Evolutionary conservation across 2,329 filamentous ascomycete species (phyloP).

Genomic region (Diaporthe eres): DNA sequence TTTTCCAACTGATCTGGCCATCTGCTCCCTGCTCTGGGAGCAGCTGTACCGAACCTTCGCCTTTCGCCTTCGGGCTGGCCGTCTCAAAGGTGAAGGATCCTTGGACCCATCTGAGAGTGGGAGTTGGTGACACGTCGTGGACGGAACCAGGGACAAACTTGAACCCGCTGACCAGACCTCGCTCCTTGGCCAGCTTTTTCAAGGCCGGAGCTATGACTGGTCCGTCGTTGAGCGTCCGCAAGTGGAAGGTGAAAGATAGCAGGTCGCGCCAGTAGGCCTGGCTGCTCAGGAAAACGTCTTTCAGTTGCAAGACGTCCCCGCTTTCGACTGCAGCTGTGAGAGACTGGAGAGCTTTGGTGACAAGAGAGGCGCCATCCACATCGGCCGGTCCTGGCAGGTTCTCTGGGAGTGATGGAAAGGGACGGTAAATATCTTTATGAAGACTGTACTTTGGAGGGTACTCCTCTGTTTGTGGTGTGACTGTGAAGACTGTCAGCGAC

Average conservation of each 20-base stretch:
- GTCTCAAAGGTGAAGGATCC: slow-evolving; percentile 52
- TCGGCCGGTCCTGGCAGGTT: slow-evolving; percentile 26
- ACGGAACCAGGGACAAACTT: slow-evolving; percentile 40
- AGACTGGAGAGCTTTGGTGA: slow-evolving; percentile 32
- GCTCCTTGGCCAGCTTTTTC: slow-evolving; percentile 42
- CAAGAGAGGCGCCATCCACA: slow-evolving; percentile 40
- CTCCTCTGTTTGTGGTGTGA: slow-evolving; percentile 22
- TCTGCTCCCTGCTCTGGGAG: slow-evolving; percentile 43
- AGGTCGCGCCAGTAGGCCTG: slow-evolving; percentile 56
- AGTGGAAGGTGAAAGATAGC: slow-evolving; percentile 53
- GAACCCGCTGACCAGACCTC: slow-evolving; percentile 42
- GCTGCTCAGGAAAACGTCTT: slow-evolving; percentile 48
- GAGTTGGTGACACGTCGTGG: slow-evolving; percentile 41
- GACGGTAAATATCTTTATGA: slow-evolving; percentile 38
- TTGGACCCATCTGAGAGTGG: slow-evolving; percentile 50
- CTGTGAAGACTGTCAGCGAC: neutral
- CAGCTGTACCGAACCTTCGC: slow-evolving; percentile 51
- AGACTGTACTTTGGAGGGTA: slow-evolving; percentile 39
- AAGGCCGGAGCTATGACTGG: slow-evolving; percentile 47
- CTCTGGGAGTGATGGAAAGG: slow-evolving; percentile 37
- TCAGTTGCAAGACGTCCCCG: slow-evolving; percentile 45
- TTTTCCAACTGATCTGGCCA: slow-evolving; percentile 48
- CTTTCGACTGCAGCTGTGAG: slow-evolving; percentile 45
- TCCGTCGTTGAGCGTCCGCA: slow-evolving; percentile 51
- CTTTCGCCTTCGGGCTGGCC: slow-evolving; percentile 47